Base-by-base conservation (phyloP, 805 yeast genomes). In the Metschnikowia dekortorum region DNA sequence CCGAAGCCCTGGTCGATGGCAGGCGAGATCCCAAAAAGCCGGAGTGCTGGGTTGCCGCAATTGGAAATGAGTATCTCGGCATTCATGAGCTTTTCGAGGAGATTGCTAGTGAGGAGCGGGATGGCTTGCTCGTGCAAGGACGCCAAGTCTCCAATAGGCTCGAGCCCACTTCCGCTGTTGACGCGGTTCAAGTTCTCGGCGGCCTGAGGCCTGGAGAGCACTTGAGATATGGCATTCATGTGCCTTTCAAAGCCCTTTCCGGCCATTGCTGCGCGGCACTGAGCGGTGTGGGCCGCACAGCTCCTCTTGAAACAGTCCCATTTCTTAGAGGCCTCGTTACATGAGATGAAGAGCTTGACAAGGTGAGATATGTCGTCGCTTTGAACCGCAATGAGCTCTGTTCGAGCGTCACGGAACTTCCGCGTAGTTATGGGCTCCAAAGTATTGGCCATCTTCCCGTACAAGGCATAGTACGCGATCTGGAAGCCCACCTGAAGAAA, bases 1-100 rank as follows among this genome's bases (percentile, higher is more conserved):
- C 97, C 97, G 66, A 85, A 89, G 2, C 97, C 97, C 61, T 88
- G 91, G 44, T 89, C 85, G 11, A 86, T 76, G 1, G 89, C 91
- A 2, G 97, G 97, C 3, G 96, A 95, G 62, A 90, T 90, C 0
- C 97, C 97, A 71, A 90, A 90, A 45, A 85, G 74, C 54, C 86
- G 83, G 50, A 90, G 74, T 1, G 96, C 86, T 6, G 96, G 96
- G 64, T 90, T 90, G 36, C 97, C 97, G 71, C 97, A 90, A 67
- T 90, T 90, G n/a, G 53, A 47, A 31, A 64, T 64, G 46, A 73
- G 62, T 29, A 73, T 53, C 48, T 72, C 77, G 0, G 77, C 75
- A 8, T 60, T 51, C 4, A 63, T 49, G n/a, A 73, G 59, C 49
- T 59, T 62, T 30, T 73, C 73, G 40, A 73, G 62, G 11, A 62